phyloP scores from a whole-genome alignment of 192 early-diverging fungal species.

The Gryganskiella cystojenkinii region DNA sequence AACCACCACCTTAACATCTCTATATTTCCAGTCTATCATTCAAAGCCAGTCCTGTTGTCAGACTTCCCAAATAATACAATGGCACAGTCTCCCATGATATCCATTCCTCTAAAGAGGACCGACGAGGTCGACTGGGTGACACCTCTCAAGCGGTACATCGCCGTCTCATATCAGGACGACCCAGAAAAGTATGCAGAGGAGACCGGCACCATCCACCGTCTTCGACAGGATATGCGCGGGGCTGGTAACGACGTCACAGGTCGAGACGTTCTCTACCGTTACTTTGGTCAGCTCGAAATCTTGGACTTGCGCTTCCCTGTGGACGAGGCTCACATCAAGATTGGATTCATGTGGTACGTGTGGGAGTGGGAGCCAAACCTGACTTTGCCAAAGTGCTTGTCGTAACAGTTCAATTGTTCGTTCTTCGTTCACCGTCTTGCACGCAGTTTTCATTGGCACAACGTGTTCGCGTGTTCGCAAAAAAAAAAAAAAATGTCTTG shows the following conservation, averaged over 20 bases:
- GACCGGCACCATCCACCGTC: conserved; percentile 86
- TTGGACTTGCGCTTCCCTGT: conserved; percentile 94
- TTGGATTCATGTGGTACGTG: conserved; percentile 92
- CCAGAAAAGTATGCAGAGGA: conserved; percentile 90
- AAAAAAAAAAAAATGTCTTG: conserved; percentile 37
- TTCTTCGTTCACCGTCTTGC: conserved; percentile 6
- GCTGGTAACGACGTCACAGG: conserved; percentile 95
- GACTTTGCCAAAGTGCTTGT: no score
- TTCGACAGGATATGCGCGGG: conserved; percentile 96
- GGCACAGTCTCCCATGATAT: conserved; percentile 66
- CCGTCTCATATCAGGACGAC: conserved; percentile 88
- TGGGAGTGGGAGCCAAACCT: no score
- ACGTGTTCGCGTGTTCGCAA: neutral
- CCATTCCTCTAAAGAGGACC: conserved; percentile 85
- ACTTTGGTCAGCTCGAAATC: conserved; percentile 96
- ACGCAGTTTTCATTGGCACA: no score
- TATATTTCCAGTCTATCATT: neutral
- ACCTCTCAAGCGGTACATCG: conserved; percentile 89
- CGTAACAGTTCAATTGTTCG: no score
- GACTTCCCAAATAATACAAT: conserved; percentile 1
- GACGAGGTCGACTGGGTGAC: conserved; percentile 92
- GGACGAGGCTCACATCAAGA: conserved; percentile 91
- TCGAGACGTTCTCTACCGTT: conserved; percentile 93
- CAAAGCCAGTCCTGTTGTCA: neutral
- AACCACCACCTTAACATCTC: neutral